Percentiles rank a stretch among this genome's conserved stretches.
These are phyloP conservation scores for Mortierella claussenii DNA, from an alignment of 192 early-diverging fungal species.

Conservation along the genomic window DNA sequence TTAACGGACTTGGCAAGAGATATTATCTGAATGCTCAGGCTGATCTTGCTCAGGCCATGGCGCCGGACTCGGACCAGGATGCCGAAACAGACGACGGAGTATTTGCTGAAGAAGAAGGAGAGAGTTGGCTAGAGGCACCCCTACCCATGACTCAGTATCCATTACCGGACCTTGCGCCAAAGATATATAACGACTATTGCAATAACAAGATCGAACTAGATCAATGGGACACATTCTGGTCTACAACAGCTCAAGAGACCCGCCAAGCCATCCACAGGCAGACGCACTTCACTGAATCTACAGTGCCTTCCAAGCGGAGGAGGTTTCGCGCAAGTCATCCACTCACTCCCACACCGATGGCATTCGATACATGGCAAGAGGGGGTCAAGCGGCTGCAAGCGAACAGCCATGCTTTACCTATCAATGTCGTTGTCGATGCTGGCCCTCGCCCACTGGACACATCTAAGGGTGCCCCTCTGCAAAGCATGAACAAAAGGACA, in stretches of 20 bases:
- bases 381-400: slow-evolving; percentile 13
- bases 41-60: slow-evolving; percentile 12
- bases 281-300: neutral
- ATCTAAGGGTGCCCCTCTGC: neutral
- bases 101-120: slow-evolving; percentile 20
- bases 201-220: neutral
- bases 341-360: neutral
- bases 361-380: slow-evolving; percentile 17
- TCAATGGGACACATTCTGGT: slow-evolving; percentile 16
- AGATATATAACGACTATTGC: neutral
- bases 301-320: neutral
- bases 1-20: slow-evolving; percentile 10
- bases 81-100: slow-evolving; percentile 27
- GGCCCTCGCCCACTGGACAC: neutral
- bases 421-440: neutral
- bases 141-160: neutral
- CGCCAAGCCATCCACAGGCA: neutral
- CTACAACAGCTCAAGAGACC: slow-evolving; percentile 1
- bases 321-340: slow-evolving; percentile 7
- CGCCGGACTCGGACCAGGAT: slow-evolving; percentile 39
- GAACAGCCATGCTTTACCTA: slow-evolving; percentile 15
- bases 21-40: slow-evolving; percentile 31
- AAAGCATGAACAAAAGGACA: slow-evolving; percentile 27
- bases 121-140: slow-evolving; percentile 14
- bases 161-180: neutral